These are phyloP conservation scores for Castanopsis chinensis DNA, from an alignment of 306 rosid genomes.

Conservation along the genomic window DNA sequence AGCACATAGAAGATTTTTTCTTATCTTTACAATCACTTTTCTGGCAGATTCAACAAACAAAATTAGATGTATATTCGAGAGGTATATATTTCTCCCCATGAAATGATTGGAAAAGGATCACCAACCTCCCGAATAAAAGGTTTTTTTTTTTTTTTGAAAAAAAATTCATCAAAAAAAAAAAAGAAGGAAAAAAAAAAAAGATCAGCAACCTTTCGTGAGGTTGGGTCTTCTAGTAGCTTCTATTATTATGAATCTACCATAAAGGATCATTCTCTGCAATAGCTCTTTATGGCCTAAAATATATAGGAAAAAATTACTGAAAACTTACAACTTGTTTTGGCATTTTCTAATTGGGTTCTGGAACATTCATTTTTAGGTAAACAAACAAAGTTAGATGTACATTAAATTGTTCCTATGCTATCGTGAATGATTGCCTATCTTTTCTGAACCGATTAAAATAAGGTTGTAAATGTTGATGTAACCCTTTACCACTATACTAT, in stretches of 20 bases:
- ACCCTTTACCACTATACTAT: slow-evolving; percentile 15
- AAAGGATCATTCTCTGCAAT: neutral
- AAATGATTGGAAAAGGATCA: no score
- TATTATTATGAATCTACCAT: neutral
- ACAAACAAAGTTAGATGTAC: neutral
- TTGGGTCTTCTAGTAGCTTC: no score
- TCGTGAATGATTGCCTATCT: neutral
- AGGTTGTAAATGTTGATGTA: neutral
- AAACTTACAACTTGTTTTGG: neutral
- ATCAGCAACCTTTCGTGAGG: no score
- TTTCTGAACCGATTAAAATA: slow-evolving; percentile 1
- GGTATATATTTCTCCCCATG: no score
- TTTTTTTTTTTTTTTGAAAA: no score
- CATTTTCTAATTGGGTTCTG: neutral
- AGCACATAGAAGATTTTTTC: no score
- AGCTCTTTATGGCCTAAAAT: neutral
- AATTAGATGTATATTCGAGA: no score
- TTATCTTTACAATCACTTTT: no score
- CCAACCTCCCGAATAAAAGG: no score
- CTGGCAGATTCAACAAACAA: no score
- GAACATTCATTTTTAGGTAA: neutral
- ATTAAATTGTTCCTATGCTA: neutral
- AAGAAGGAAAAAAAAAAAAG: no score
- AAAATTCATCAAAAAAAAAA: no score
- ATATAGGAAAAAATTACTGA: neutral